Evolutionary conservation across 306 rosid genomes (phyloP), one percentile per base, ranked within the genome.

Genomic region (Ammopiptanthus mongolicus): DNA sequence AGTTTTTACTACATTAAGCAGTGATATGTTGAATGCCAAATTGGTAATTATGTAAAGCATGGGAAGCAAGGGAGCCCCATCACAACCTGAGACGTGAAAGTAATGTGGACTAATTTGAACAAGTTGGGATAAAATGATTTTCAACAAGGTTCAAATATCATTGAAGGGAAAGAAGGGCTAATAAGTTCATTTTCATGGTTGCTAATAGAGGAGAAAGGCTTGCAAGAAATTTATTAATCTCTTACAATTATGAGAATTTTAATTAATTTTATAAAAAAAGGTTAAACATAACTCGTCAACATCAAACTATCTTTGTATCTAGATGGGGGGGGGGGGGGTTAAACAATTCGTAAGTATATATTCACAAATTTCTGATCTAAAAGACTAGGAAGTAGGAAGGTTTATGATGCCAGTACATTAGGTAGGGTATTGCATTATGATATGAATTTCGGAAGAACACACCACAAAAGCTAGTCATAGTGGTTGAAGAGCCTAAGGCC

Each of bases 11-110:
- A 86, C 88, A 42, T 81, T 81, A 70, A 93, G 96, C 75, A 87
- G 47, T 42, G 93, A 89, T 51, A 93, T 86, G 79, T 93, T 93
- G 88, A 91, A 93, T 65, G 87, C 75, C 72, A 93, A 83, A 84
- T 93, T 93, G 63, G 80, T 83, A 55, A 76, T 14, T 76, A 93
- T 59, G 65, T 91, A 93, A 53, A 93, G 97, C 66, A 91, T 78
- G 6, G 97, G 98, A 61, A 93, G 98, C 86, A 85, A 82, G 48
- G 97, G 97, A 58, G 98, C 91, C 19, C 98, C 98, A 42, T 75
- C 80, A 74, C 97, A 91, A 85, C 82, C 96, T 93, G 88, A 73
- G 71, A 80, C 42, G 53, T 25, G 62, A 19, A 52, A 34, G 3
- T n/a, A 53, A 56, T 23, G 57, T 15, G 21, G 23, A 67, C 15